phyloP scores from a whole-genome alignment of 2,329 filamentous ascomycete species.

The Stemphylium lycopersici region DNA sequence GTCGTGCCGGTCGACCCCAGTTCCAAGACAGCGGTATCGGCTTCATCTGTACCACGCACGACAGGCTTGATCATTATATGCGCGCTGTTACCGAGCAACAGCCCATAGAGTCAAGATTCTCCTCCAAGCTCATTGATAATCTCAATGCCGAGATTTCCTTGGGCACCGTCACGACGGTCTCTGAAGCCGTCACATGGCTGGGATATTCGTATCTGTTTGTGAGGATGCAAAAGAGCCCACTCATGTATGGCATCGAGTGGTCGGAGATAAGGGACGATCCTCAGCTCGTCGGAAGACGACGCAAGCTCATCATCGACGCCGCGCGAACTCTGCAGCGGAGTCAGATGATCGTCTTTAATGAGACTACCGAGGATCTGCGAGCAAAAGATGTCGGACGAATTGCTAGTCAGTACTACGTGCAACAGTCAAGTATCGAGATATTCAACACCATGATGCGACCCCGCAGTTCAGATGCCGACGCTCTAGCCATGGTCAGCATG shows the following conservation, averaged over 20 bases:
- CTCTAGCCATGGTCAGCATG: constrained; percentile 95
- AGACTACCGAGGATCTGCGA: constrained; percentile 87
- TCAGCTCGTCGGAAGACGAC: constrained; percentile 80
- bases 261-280: constrained; percentile 87
- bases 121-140: constrained; percentile 91
- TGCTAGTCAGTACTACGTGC: constrained; percentile 94
- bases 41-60: constrained; percentile 96
- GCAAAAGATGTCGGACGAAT: constrained; percentile 96
- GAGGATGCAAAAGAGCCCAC: constrained; percentile 89
- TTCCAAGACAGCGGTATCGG: constrained; percentile 98
- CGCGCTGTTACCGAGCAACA: constrained; percentile 93
- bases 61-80: constrained; percentile 89
- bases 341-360: constrained; percentile 99
- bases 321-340: constrained; percentile 86
- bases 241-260: constrained; percentile 95
- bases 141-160: constrained; percentile 93
- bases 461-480: constrained; percentile 84
- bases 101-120: constrained; percentile 97
- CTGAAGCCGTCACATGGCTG: constrained; percentile 95
- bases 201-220: constrained; percentile 98
- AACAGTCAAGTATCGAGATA: constrained; percentile 90
- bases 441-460: constrained; percentile 96
- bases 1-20: constrained; percentile 95
- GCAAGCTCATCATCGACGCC: constrained; percentile 86
- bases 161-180: constrained; percentile 92